Conservation (phyloP, 371 early-diverging fungal species). For the Basidiobolus heterosporus region DNA sequence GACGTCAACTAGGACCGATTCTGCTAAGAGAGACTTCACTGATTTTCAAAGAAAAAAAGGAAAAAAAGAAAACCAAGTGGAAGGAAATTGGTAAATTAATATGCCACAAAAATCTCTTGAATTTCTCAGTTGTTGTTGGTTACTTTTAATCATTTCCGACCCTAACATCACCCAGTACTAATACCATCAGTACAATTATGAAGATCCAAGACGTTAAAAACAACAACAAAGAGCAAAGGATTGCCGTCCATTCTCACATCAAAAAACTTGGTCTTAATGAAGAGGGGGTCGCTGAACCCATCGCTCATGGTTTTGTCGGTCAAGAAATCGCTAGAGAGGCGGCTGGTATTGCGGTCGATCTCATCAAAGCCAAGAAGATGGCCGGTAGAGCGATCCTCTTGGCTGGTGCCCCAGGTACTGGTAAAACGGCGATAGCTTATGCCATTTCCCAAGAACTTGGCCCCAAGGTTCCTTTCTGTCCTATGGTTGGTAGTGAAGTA, state of each 20-base stretch:
- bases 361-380: conserved; percentile 90
- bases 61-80: no score
- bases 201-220: conserved; percentile 68
- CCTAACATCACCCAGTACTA: no score
- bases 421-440: conserved; percentile 84
- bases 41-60: no score
- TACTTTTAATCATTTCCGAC: no score
- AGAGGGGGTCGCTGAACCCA: conserved; percentile 77
- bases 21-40: no score
- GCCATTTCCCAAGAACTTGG: conserved; percentile 93
- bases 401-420: conserved; percentile 95
- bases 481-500: conserved; percentile 96
- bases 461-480: conserved; percentile 93
- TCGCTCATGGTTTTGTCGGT: conserved; percentile 86
- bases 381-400: conserved; percentile 91
- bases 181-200: conserved; percentile 24
- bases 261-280: conserved; percentile 66
- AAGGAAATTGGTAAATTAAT: no score
- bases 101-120: no score
- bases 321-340: conserved; percentile 93
- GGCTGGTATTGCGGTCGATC: conserved; percentile 81
- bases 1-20: no score
- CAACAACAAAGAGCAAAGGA: conserved; percentile 72
- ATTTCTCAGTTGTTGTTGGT: no score
- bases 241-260: conserved; percentile 94